Base-by-base conservation (phyloP, 345 rosid species). In the Camelina hispida region DNA sequence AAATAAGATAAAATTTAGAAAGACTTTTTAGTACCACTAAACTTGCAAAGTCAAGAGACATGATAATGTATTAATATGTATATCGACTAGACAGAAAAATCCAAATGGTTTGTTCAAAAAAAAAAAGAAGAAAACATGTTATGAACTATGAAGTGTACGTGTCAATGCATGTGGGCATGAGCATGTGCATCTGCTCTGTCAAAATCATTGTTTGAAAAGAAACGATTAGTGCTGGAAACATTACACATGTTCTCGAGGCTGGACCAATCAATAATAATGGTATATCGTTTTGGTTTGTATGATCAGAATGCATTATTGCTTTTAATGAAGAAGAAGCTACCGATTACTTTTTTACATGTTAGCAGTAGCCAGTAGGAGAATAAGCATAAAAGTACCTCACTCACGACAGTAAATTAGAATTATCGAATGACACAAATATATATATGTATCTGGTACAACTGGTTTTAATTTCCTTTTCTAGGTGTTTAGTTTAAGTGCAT, bases 231-330 rank as follows among this genome's bases (percentile, higher is more conserved):
- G 34, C 22, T 62, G 30, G 56, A 76, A 76, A 28, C 75, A 77
- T 55, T 7, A 70, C 76, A 77, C 80, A 77, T 76, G 80, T 47
- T 35, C 60, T 25, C 44, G 2, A 69, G 74, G 0, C 58, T 76
- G 79, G 79, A 76, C 79, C 79, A 69, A 68, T 65, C 47, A 68
- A 75, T 75, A 40, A 75, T 28, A 28, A 28, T 28, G 28, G 30
- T 28, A 28, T 28, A 28, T 28, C 30, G 30, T 28, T 25, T 28
- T 28, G 30, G 30, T 28, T 25, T 28, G 11, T 10, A 43, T 73
- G 47, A 65, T 44, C n/a, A 44, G 22, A 61, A 23, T 65, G 69
- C 48, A 76, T 69, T 59, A 75, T 59, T 60, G 68, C 68, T 68
- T 59, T 53, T 53, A 43, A 34, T 53, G 4, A 28, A 28, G 64